A percentile compares a stretch with the other conserved stretches of the same genome.
phyloP scores from a whole-genome alignment of 257 asterid species.

The Forsythia viridissima region DNA sequence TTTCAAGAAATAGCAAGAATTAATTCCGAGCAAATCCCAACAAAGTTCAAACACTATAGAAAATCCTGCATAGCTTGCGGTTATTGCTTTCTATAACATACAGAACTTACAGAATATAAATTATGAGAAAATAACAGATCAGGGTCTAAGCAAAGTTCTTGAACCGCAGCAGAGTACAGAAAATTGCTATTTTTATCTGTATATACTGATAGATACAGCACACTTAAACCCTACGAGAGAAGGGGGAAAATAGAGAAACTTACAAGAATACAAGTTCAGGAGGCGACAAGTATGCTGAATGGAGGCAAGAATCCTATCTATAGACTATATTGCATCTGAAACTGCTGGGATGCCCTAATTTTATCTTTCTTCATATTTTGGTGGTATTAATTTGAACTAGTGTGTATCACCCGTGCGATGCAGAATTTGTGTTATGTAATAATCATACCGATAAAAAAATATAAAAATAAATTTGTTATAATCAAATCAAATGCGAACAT shows the following conservation, averaged over 20 bases:
- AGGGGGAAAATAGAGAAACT: background rate
- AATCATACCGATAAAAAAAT: too few species aligned
- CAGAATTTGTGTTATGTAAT: too few species aligned
- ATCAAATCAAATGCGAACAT: too few species aligned
- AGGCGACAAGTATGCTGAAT: background rate
- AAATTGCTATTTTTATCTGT: background rate
- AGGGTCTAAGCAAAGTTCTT: background rate
- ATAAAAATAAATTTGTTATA: too few species aligned
- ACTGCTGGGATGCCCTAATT: background rate
- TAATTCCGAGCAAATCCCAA: slow-evolving; percentile 6
- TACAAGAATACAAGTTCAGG: background rate
- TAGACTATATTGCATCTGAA: background rate
- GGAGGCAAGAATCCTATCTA: background rate
- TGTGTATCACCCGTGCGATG: too few species aligned
- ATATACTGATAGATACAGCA: background rate
- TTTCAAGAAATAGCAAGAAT: background rate
- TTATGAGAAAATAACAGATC: background rate
- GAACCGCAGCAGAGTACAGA: background rate
- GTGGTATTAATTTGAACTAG: too few species aligned
- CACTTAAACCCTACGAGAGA: too few species aligned
- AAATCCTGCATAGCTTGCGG: too few species aligned
- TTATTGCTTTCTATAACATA: background rate
- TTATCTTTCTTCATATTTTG: background rate
- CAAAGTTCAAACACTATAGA: background rate
- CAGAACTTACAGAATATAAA: background rate